Evolutionary conservation across 225 moss, liverwort and hornwort genomes (phyloP), one percentile per base, ranked within the genome.

Genomic region (Antitrichia curtipendula): DNA sequence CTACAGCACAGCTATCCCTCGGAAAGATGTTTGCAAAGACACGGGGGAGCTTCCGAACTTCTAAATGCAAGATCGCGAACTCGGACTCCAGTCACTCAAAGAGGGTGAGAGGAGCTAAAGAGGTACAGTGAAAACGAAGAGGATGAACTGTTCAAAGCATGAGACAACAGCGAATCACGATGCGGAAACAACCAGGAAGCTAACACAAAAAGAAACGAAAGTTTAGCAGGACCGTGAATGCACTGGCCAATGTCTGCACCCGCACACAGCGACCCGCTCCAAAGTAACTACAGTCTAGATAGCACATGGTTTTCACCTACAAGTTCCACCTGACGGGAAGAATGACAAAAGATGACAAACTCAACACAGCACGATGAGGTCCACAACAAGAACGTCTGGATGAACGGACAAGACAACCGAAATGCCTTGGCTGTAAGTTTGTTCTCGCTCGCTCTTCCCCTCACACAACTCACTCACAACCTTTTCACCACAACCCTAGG

Each of bases 401-500:
- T 90, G 88, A 92, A 90, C 68, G 63, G 87, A 82, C 84, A 52
- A 58, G 9, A 50, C 74, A 31, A 78, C 84, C 45, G 75, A 76
- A 76, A 75, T 84, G 87, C 62, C 84, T 81, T 76, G 70, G 47
- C 86, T 80, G 81, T 83, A 50, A 84, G 84, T 76, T 61, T 38
- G 53, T 68, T 68, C 69, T 58, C 81, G 63, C 83, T 54, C 84
- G 14, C 84, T 63, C 81, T 52, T 53, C 19, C 65, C 38, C 68
- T 52, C 52, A 13, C 53, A 68, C 20, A 65, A 20, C 87, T 50
- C 85, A 9, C 27, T 72, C 85, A 45, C 8, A 6, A 8, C 47
- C 81, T 74, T 84, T 78, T 78, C 65, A 58, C 68, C 74, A 77
- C 88, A 92, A 92, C 92, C 90, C 92, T 92, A 92, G 91, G 52